These are phyloP conservation scores for Syncephalastrum contaminatum DNA, from an alignment of 371 early-diverging fungal species.

Conservation along the genomic window DNA sequence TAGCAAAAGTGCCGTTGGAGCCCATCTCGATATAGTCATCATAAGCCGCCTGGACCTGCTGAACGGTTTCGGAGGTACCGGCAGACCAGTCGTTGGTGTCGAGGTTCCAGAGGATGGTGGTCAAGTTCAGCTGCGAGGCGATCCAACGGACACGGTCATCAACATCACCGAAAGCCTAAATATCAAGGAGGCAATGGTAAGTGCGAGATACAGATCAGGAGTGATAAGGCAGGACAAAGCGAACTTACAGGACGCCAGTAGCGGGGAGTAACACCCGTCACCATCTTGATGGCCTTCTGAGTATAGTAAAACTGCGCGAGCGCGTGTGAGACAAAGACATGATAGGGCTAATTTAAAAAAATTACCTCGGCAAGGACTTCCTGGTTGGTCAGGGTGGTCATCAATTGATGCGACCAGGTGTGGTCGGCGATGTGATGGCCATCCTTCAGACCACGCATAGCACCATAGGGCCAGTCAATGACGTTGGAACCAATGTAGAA, in stretches of 20 bases:
- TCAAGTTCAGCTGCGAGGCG: slow-evolving; percentile 41
- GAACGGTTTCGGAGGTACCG: slow-evolving; percentile 18
- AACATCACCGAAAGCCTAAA: slow-evolving; percentile 40
- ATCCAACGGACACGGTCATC: slow-evolving; percentile 54
- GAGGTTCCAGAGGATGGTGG: slow-evolving; percentile 42
- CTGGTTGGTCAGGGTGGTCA: slow-evolving; percentile 55
- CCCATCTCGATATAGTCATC: slow-evolving; percentile 39
- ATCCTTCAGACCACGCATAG: slow-evolving; percentile 44
- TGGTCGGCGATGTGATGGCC: slow-evolving; percentile 52
- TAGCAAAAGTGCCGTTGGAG: slow-evolving; percentile 33
- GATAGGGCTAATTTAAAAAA: too few relatives aligned
- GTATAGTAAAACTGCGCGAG: slow-evolving; percentile 53
- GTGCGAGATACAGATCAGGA: too few relatives aligned
- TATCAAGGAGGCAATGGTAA: background rate
- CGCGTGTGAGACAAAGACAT: too few relatives aligned
- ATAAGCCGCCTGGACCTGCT: slow-evolving; percentile 21
- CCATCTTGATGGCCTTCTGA: slow-evolving; percentile 48
- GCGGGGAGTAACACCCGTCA: slow-evolving; percentile 49
- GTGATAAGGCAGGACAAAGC: background rate
- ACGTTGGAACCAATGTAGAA: slow-evolving; percentile 52
- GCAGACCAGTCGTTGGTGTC: slow-evolving; percentile 46
- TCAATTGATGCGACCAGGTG: slow-evolving; percentile 57
- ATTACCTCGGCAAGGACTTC: slow-evolving; percentile 31
- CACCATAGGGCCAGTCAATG: slow-evolving; percentile 45
- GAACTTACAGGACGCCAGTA: slow-evolving; percentile 52